Base-by-base conservation (phyloP, 2,329 filamentous ascomycete species). In the Aschersonia sp. region DNA sequence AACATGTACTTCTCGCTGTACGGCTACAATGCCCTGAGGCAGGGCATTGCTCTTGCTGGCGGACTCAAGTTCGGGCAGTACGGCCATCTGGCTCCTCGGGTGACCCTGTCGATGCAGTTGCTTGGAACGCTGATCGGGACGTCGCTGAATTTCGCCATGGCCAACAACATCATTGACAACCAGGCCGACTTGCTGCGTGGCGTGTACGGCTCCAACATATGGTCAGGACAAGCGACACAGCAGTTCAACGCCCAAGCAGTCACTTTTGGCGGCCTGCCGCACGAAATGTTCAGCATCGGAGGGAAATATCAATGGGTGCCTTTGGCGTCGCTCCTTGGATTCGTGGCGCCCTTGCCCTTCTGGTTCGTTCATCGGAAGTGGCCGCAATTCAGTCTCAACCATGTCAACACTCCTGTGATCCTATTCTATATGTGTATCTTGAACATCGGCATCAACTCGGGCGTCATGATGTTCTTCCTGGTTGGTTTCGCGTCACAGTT, bases 191-290 rank as follows among this genome's bases (percentile, higher is more conserved):
- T 45, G 6, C 44, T 71, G 38, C 58, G 73, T 1, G 51, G 60
- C 5, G 59, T 60, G 28, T 59, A 67, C 28, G 70, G 54, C 38
- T 63, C 61, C 48, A 68, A 66, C 51, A 65, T 70, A 46, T 74
- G 71, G 71, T 68, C 65, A 9, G 54, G 54, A n/a, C 65, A 69
- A 9, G 65, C 67, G 40, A 60, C 73, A 2, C 71, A 75, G 53
- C 59, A 61, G 3, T 68, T 65, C 60, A 74, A 74, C 52, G 65
- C 68, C 1, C 54, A 53, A 5, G 58, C 58, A 1, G 53, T 61
- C 9, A 54, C 59, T 6, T 60, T 45, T 45, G 44, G 44, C 10
- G 44, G 44, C 10, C 44, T 45, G 44, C 44, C 44, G 30, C 44
- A 55, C 6, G 52, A 59, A 31, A 51, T 56, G 6, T 58, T 52